Evolutionary conservation across 495 filamentous ascomycete species (phyloP).

Genomic region (Lichenothelia convexa): DNA sequence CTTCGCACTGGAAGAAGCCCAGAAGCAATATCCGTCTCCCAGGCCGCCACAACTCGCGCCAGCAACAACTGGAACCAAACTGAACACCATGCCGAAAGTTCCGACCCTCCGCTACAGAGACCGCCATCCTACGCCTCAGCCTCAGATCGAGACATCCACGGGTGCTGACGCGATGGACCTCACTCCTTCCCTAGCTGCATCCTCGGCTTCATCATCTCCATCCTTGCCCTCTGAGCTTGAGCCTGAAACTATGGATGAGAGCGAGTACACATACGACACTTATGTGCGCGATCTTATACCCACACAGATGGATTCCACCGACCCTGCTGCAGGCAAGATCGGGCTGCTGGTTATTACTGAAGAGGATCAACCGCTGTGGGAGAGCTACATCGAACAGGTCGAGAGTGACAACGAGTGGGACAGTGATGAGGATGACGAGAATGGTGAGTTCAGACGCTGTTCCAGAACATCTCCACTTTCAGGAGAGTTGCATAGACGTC

Average conservation of each 20-base stretch:
- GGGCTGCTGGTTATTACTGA: constrained; percentile 41
- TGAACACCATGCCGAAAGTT: constrained; percentile 12
- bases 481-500: background rate
- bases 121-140: constrained; percentile 3
- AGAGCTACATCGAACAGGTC: constrained; percentile 31
- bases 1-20: constrained; percentile 7
- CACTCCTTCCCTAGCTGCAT: no score
- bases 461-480: background rate
- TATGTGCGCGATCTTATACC: constrained; percentile 31
- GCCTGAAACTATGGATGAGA: constrained; percentile 25
- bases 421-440: constrained; percentile 43
- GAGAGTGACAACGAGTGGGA: constrained; percentile 36
- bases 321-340: constrained; percentile 15
- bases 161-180: no score
- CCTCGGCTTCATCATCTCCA: no score
- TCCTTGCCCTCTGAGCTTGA: constrained; percentile 15
- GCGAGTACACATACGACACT: constrained; percentile 46
- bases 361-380: constrained; percentile 40
- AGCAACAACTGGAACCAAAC: no score
- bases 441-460: constrained; percentile 25
- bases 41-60: no score
- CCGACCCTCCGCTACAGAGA: constrained; percentile 14
- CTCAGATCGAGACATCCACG: background rate
- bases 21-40: constrained; percentile 1
- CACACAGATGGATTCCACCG: background rate